Conservation (phyloP, 192 early-diverging fungal species). For the Coemansia sp. region DNA sequence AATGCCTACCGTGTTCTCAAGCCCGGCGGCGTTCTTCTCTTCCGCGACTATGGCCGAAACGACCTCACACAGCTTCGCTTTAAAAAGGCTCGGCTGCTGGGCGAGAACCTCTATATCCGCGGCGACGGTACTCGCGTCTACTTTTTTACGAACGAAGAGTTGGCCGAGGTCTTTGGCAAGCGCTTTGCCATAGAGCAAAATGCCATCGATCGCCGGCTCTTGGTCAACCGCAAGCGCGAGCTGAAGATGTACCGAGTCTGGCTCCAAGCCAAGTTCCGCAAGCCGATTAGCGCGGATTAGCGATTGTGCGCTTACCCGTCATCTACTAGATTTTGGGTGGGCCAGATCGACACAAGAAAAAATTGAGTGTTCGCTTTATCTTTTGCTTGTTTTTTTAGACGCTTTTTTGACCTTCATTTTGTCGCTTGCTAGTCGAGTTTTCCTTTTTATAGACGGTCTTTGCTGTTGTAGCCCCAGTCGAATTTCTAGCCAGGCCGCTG, state of each 20-base stretch:
- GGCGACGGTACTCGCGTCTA: slow-evolving; percentile 80
- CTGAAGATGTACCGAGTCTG: slow-evolving; percentile 98
- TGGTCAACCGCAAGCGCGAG: slow-evolving; percentile 88
- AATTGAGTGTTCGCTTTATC: slow-evolving; percentile 5
- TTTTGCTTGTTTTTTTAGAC: neutral
- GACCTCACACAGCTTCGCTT: slow-evolving; percentile 81
- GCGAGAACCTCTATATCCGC: slow-evolving; percentile 77
- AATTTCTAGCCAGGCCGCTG: neutral
- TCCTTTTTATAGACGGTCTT: neutral
- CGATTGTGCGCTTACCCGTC: neutral
- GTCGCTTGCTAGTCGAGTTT: neutral
- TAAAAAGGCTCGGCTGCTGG: slow-evolving; percentile 67
- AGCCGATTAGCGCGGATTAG: slow-evolving; percentile 52
- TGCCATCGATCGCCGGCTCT: slow-evolving; percentile 84
- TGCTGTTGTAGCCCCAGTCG: neutral
- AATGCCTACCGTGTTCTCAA: slow-evolving; percentile 69
- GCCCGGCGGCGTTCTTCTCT: slow-evolving; percentile 73
- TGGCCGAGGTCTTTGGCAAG: slow-evolving; percentile 41
- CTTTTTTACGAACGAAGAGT: slow-evolving; percentile 68
- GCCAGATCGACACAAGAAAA: neutral
- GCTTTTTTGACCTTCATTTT: neutral
- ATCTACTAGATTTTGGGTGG: neutral
- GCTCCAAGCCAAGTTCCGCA: slow-evolving; percentile 96
- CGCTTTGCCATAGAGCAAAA: slow-evolving; percentile 83
- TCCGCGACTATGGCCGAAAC: slow-evolving; percentile 81